These are phyloP conservation scores for Trichosanthes truncata DNA, from an alignment of 306 rosid species.

Conservation along the genomic window DNA sequence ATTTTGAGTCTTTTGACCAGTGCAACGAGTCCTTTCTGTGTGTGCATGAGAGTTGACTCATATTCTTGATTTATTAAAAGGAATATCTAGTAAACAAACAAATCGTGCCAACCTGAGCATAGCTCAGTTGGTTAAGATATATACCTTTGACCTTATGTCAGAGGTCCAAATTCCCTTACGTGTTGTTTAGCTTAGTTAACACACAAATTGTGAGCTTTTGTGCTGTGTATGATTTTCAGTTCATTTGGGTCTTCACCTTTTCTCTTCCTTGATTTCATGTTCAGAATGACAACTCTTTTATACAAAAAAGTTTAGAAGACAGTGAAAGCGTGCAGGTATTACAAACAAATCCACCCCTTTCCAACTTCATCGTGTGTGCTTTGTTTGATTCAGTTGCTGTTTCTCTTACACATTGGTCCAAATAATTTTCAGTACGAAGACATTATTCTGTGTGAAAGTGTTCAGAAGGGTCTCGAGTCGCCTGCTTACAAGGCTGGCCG, in stretches of 20 bases:
- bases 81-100: not conserved
- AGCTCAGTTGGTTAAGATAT: too few relatives aligned
- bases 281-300: constrained; percentile 54
- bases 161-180: too few relatives aligned
- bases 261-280: not conserved
- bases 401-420: not conserved
- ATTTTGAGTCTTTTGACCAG: not conserved
- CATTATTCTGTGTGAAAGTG: constrained; percentile 63
- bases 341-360: not conserved
- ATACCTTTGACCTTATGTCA: not conserved
- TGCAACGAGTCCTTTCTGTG: not conserved
- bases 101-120: too few relatives aligned
- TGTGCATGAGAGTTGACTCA: not conserved
- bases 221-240: not conserved
- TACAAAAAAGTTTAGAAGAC: constrained; percentile 58
- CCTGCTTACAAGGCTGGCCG: constrained; percentile 65
- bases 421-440: constrained; percentile 54
- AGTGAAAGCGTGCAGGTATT: constrained; percentile 85
- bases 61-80: not conserved
- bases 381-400: not conserved
- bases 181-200: not conserved
- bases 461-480: constrained; percentile 77
- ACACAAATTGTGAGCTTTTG: not conserved
- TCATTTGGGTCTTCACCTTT: not conserved
- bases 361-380: not conserved